Conservation (phyloP, 805 yeast species). For the Candida ovalis region DNA sequence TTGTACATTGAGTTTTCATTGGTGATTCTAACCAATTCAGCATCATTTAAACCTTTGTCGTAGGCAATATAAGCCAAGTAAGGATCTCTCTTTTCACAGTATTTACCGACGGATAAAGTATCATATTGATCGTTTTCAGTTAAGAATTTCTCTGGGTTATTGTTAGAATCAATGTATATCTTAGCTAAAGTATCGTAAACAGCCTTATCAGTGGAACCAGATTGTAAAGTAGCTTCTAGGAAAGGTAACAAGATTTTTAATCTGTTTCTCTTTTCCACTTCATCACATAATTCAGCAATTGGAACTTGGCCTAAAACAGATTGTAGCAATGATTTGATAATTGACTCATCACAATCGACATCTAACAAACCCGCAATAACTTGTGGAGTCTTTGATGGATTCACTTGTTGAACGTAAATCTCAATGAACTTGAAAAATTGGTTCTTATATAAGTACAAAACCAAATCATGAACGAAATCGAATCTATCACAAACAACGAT, state of each 20-base stretch:
- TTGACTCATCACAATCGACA: constrained; percentile 93
- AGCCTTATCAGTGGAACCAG: constrained; percentile 86
- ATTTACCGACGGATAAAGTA: constrained; percentile 92
- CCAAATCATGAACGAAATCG: constrained; percentile 87
- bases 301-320: constrained; percentile 96
- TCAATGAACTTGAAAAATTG: constrained; percentile 95
- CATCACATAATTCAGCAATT: constrained; percentile 79
- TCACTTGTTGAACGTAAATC: constrained; percentile 96
- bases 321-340: constrained; percentile 73
- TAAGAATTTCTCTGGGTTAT: constrained; percentile 94
- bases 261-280: constrained; percentile 95
- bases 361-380: constrained; percentile 95
- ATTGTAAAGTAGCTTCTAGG: constrained; percentile 80
- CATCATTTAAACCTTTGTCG: constrained; percentile 91
- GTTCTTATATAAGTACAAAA: constrained; percentile 89
- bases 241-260: constrained; percentile 88
- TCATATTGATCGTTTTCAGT: constrained; percentile 87
- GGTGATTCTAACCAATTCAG: constrained; percentile 84
- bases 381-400: constrained; percentile 93
- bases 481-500: constrained; percentile 94
- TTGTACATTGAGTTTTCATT: constrained; percentile 98
- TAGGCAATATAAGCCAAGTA: constrained; percentile 96
- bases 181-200: constrained; percentile 94
- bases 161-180: constrained; percentile 95
- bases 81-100: constrained; percentile 99